Evolutionary conservation across 805 yeast species (phyloP).

Genomic region (Yamadazyma sp.): DNA sequence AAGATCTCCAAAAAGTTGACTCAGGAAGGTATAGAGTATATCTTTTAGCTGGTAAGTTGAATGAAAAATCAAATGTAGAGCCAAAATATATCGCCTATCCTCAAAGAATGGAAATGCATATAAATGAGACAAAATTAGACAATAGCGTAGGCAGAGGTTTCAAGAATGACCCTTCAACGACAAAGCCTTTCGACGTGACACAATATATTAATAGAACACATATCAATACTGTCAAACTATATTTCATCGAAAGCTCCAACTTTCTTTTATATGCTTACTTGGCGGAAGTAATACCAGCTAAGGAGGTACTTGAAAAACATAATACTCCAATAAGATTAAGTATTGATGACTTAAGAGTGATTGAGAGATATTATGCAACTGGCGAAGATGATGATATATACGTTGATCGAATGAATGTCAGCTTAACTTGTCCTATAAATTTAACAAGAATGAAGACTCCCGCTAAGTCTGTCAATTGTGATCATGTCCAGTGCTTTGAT

Average conservation of each 20-base stretch:
- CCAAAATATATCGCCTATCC: constrained; percentile 56
- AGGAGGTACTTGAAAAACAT: constrained; percentile 18
- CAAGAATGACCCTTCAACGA: constrained; percentile 73
- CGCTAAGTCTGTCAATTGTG: constrained; percentile 64
- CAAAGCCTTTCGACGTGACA: constrained; percentile 79
- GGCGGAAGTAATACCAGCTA: constrained; percentile 39
- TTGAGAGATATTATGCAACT: constrained; percentile 25
- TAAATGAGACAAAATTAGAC: constrained; percentile 47
- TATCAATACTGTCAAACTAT: constrained; percentile 46
- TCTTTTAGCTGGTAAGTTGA: constrained; percentile 1
- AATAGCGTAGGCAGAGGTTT: constrained; percentile 67
- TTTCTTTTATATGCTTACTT: constrained; percentile 56
- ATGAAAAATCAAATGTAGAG: background rate
- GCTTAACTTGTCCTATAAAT: constrained; percentile 78
- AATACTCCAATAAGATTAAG: constrained; percentile 19
- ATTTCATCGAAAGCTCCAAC: constrained; percentile 53
- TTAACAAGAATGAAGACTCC: constrained; percentile 70
- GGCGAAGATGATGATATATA: constrained; percentile 56
- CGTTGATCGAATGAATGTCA: constrained; percentile 61
- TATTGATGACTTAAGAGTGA: constrained; percentile 54
- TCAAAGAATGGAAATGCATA: constrained; percentile 59
- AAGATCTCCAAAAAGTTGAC: background rate
- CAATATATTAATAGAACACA: constrained; percentile 20
- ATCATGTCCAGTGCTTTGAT: constrained; percentile 88
- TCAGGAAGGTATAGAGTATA: background rate